Evolutionary conservation across 306 rosid species (phyloP).

Genomic region (Rosa rugosa): DNA sequence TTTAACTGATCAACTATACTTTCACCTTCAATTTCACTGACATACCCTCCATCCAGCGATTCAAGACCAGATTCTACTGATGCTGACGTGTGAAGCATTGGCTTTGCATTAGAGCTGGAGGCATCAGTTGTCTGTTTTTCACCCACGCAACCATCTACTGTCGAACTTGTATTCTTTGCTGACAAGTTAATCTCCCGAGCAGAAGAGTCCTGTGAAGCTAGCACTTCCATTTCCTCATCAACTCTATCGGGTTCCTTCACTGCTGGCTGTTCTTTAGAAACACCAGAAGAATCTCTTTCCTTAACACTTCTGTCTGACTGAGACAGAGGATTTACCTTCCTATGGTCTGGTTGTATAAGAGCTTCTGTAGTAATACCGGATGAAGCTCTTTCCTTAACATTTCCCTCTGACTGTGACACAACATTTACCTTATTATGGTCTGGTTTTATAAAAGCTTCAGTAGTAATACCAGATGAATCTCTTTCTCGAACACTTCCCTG

Average conservation of each 20-base stretch:
- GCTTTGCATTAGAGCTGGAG: slow-evolving; percentile 32
- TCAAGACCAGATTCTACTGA: slow-evolving; percentile 59
- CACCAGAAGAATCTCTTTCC: slow-evolving; percentile 37
- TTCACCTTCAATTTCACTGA: slow-evolving; percentile 74
- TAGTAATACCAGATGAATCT: slow-evolving; percentile 28
- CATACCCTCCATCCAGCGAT: slow-evolving; percentile 49
- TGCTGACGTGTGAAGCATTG: slow-evolving; percentile 36
- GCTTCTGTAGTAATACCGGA: slow-evolving; percentile 18
- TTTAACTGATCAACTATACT: slow-evolving; percentile 42
- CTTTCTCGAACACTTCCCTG: slow-evolving; percentile 24
- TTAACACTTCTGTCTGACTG: slow-evolving; percentile 18
- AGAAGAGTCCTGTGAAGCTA: slow-evolving; percentile 25
- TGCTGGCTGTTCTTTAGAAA: slow-evolving; percentile 29
- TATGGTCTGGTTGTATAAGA: slow-evolving; percentile 28
- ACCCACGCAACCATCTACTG: slow-evolving; percentile 20
- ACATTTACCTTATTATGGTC: slow-evolving; percentile 27
- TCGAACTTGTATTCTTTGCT: slow-evolving; percentile 23
- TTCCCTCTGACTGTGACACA: slow-evolving; percentile 18
- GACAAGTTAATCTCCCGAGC: slow-evolving; percentile 29
- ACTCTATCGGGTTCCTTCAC: slow-evolving; percentile 31
- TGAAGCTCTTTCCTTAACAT: slow-evolving; percentile 32
- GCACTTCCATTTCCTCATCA: slow-evolving; percentile 37
- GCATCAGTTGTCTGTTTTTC: slow-evolving; percentile 33
- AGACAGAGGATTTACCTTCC: slow-evolving; percentile 20
- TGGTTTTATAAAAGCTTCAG: slow-evolving; percentile 23